Evolutionary conservation across 1,284 basidiomycete genomes (phyloP).

Genomic region (Sanghuangporus baumii): DNA sequence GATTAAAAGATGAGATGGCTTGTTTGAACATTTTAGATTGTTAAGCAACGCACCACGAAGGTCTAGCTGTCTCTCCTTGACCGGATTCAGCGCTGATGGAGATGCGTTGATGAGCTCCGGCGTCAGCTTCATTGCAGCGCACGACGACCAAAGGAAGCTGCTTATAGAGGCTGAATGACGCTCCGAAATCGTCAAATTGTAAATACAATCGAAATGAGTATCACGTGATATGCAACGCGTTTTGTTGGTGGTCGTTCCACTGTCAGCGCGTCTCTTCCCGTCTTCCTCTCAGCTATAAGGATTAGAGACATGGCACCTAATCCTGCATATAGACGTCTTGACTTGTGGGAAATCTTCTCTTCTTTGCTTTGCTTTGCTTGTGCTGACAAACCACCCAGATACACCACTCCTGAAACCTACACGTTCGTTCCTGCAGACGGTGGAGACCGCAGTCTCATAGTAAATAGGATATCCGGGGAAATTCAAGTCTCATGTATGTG

Average conservation of each 20-base stretch:
- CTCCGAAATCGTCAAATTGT: background rate
- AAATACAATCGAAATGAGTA: background rate
- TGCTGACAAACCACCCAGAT: conserved; percentile 3
- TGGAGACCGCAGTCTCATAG: conserved; percentile 56
- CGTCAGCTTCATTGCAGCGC: conserved; percentile 79
- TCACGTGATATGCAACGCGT: background rate
- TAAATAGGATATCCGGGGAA: conserved; percentile 67
- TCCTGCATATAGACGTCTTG: conserved; percentile 63
- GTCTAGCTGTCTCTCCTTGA: conserved; percentile 94
- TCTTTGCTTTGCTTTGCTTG: background rate
- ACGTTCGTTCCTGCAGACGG: conserved; percentile 67
- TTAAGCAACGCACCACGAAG: conserved; percentile 66
- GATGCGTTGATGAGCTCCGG: conserved; percentile 83
- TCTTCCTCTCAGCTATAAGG: background rate
- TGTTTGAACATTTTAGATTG: conserved; percentile 6
- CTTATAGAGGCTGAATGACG: conserved; percentile 32
- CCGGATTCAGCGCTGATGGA: conserved; percentile 76
- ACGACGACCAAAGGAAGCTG: conserved; percentile 14
- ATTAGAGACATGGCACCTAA: conserved; percentile 25
- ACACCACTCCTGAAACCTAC: conserved; percentile 38
- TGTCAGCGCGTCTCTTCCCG: background rate
- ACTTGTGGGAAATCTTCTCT: conserved; percentile 42
- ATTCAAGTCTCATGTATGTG: conserved; percentile 63
- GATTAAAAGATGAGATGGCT: conserved; percentile 13
- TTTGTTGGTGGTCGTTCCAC: background rate